Conservation (phyloP, 2,329 filamentous ascomycete genomes). For the Fusarium staphyleae region DNA sequence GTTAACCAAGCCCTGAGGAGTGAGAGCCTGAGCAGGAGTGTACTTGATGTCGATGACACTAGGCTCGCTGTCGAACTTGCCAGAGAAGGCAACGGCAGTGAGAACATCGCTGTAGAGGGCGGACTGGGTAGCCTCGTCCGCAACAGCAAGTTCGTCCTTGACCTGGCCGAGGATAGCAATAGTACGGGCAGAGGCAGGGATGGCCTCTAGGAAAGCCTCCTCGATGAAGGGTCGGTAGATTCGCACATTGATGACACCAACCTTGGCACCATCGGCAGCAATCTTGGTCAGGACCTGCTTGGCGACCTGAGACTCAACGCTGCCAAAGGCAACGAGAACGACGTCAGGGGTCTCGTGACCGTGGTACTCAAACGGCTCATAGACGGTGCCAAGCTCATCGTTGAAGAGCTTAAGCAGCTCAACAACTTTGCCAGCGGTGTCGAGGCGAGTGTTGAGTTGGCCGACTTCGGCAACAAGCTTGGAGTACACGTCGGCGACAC, state of each 20-base stretch:
- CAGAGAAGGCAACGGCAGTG: conserved; percentile 81
- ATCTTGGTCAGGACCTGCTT: conserved; percentile 80
- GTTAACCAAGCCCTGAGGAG: conserved; percentile 60
- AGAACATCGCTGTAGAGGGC: conserved; percentile 90
- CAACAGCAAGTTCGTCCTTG: conserved; percentile 71
- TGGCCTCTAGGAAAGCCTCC: conserved; percentile 84
- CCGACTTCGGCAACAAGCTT: conserved; percentile 68
- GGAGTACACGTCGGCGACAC: conserved; percentile 73
- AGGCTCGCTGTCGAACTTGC: conserved; percentile 67
- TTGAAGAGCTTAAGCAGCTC: conserved; percentile 80
- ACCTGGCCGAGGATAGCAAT: conserved; percentile 93
- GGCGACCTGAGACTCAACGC: conserved; percentile 84
- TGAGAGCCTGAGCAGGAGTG: conserved; percentile 68
- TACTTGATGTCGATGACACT: conserved; percentile 89
- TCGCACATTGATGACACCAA: conserved; percentile 90
- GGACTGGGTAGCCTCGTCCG: conserved; percentile 81
- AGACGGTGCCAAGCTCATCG: conserved; percentile 90
- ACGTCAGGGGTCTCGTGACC: conserved; percentile 81
- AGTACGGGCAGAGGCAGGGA: conserved; percentile 77
- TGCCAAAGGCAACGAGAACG: conserved; percentile 92
- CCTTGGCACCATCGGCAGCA: conserved; percentile 73
- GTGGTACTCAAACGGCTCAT: conserved; percentile 91
- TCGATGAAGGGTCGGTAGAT: conserved; percentile 96
- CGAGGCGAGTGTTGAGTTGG: conserved; percentile 72
- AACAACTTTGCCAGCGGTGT: conserved; percentile 74